These are phyloP conservation scores for Hypomyces perniciosus DNA, from an alignment of 2,329 filamentous ascomycete genomes.

Conservation along the genomic window DNA sequence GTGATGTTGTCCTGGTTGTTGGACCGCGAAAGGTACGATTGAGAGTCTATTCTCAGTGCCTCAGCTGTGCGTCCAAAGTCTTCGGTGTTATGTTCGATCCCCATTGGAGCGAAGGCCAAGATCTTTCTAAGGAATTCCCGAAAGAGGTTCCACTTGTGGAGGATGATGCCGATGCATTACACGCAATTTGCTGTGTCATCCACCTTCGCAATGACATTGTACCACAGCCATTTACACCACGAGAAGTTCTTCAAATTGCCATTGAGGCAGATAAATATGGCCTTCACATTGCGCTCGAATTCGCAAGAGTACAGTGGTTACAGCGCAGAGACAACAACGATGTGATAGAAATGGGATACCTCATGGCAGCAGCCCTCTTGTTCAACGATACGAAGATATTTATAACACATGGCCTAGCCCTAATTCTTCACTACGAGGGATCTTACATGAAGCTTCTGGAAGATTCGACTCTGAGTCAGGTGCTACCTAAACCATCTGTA, in stretches of 20 bases:
- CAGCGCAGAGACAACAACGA: not conserved
- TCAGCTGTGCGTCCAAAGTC: constrained; percentile 5
- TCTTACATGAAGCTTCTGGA: not conserved
- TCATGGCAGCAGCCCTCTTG: not conserved
- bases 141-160: constrained; percentile 1
- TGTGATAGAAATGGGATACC: not conserved
- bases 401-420: not conserved
- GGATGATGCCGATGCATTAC: constrained; percentile 6
- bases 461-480: not conserved
- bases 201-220: constrained; percentile 2
- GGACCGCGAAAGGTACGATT: not conserved
- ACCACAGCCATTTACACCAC: constrained; percentile 4
- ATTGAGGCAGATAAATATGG: constrained; percentile 5
- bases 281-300: constrained; percentile 1
- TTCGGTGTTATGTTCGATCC: constrained; percentile 7
- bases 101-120: constrained; percentile 1
- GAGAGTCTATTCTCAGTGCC: constrained; percentile 10
- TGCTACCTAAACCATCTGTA: not conserved
- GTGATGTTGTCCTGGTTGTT: not conserved
- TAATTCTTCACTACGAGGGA: not conserved
- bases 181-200: constrained; percentile 4
- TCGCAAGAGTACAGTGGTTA: constrained; percentile 3
- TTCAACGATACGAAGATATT: not conserved
- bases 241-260: constrained; percentile 12
- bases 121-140: not conserved